Conservation (phyloP, 495 filamentous ascomycete genomes). For the Penicillium malachiteum region DNA sequence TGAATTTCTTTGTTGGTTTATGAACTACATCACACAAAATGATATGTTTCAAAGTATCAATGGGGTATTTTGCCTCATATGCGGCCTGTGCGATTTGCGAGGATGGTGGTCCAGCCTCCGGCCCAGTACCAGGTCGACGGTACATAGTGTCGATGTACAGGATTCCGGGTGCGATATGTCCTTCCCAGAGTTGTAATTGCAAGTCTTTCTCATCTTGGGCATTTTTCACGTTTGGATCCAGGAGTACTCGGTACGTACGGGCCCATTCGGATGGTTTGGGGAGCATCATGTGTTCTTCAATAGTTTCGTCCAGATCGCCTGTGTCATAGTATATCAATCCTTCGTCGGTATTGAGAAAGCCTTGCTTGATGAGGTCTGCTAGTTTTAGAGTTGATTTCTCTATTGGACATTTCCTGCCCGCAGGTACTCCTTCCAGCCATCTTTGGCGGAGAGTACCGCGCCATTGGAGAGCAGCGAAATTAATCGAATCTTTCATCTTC, state of each 20-base stretch:
- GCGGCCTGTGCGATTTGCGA: not conserved
- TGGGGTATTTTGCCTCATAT: not conserved
- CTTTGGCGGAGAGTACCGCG: not conserved
- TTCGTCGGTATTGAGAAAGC: not conserved
- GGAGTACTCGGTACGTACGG: too few species aligned
- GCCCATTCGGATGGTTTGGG: not conserved
- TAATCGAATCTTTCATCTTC: too few species aligned
- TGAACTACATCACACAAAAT: not conserved
- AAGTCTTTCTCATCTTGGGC: not conserved
- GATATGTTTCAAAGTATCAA: not conserved
- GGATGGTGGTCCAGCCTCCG: not conserved
- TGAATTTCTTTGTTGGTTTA: not conserved
- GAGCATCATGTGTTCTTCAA: too few species aligned
- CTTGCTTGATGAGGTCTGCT: not conserved
- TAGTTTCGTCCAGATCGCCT: not conserved
- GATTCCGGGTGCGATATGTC: not conserved
- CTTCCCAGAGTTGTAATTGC: not conserved
- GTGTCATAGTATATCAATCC: not conserved
- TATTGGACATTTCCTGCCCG: not conserved
- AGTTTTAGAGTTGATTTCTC: not conserved
- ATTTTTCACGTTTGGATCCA: not conserved
- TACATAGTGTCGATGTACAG: not conserved
- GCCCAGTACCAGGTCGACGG: not conserved
- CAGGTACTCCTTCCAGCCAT: not conserved
- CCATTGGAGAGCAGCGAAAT: too few species aligned